Evolutionary conservation across 495 filamentous ascomycete genomes (phyloP).

Genomic region (Penicillium paxilli): DNA sequence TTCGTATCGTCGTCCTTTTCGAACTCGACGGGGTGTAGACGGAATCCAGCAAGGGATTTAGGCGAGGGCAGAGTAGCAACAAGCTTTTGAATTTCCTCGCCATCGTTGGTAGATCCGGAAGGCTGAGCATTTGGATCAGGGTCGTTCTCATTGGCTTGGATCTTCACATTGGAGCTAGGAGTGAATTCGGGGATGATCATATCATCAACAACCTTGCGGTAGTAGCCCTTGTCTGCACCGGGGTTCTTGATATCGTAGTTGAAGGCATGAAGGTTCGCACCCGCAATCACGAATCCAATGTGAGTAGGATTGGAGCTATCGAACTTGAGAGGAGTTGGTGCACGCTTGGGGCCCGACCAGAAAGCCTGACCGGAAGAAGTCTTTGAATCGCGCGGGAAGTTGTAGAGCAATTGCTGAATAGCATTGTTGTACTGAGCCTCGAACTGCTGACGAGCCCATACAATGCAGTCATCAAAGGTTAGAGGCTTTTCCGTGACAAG

Average conservation of each 20-base stretch:
- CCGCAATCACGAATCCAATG: constrained; percentile 81
- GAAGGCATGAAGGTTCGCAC: constrained; percentile 91
- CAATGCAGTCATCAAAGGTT: constrained; percentile 92
- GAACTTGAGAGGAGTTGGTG: constrained; percentile 88
- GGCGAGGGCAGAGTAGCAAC: constrained; percentile 68
- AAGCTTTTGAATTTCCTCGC: constrained; percentile 68
- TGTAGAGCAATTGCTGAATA: constrained; percentile 94
- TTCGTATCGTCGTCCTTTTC: constrained; percentile 99
- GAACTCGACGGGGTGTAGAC: constrained; percentile 89
- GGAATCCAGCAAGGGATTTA: constrained; percentile 79
- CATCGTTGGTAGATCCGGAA: constrained; percentile 61
- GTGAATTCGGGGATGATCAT: constrained; percentile 98
- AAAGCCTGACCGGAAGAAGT: constrained; percentile 89
- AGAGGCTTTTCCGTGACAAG: constrained; percentile 91
- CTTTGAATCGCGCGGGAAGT: constrained; percentile 92
- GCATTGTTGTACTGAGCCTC: constrained; percentile 97
- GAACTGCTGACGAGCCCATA: constrained; percentile 91
- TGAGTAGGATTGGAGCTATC: constrained; percentile 81
- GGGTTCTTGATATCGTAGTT: constrained; percentile 91
- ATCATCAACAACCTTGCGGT: constrained; percentile 75
- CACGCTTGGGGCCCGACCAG: constrained; percentile 99
- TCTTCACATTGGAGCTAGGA: constrained; percentile 89
- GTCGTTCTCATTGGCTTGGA: constrained; percentile 94
- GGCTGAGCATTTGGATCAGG: constrained; percentile 82
- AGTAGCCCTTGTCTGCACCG: constrained; percentile 64